Evolutionary conservation across 352 stramenopile genomes (phyloP).

Genomic region (Globisporangium rhizosaccharum): DNA sequence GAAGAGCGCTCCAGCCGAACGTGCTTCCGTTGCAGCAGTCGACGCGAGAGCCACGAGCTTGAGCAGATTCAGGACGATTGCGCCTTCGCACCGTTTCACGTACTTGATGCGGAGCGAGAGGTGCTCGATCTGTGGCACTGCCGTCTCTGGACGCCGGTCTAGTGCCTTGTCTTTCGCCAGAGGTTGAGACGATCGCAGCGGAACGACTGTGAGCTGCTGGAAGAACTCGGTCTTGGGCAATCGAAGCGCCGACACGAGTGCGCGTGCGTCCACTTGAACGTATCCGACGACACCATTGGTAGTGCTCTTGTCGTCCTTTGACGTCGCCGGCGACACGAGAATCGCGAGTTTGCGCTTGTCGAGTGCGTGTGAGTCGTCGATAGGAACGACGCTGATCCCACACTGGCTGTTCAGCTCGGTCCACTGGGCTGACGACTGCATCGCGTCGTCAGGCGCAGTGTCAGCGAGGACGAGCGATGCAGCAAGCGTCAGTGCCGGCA

Average conservation of each 20-base stretch:
- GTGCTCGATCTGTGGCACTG: no score
- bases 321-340: neutral
- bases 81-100: constrained; percentile 5
- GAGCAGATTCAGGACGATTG: constrained; percentile 1
- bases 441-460: neutral
- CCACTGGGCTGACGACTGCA: neutral
- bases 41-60: neutral
- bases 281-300: neutral
- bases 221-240: constrained; percentile 10
- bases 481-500: neutral
- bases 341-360: constrained; percentile 4
- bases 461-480: neutral
- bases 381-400: neutral
- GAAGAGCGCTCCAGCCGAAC: neutral
- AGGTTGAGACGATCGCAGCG: neutral
- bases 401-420: neutral
- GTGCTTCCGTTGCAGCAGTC: no score
- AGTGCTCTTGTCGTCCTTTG: neutral
- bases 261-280: neutral
- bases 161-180: neutral
- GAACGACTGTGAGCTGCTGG: constrained; percentile 2
- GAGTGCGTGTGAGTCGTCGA: neutral
- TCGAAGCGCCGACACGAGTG: neutral
- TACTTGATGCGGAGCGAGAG: constrained; percentile 8
- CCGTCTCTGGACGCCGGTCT: neutral